Percentiles rank a stretch among this genome's conserved stretches.
phyloP scores from a whole-genome alignment of 371 early-diverging fungal species.

The Batkoa obscura region DNA sequence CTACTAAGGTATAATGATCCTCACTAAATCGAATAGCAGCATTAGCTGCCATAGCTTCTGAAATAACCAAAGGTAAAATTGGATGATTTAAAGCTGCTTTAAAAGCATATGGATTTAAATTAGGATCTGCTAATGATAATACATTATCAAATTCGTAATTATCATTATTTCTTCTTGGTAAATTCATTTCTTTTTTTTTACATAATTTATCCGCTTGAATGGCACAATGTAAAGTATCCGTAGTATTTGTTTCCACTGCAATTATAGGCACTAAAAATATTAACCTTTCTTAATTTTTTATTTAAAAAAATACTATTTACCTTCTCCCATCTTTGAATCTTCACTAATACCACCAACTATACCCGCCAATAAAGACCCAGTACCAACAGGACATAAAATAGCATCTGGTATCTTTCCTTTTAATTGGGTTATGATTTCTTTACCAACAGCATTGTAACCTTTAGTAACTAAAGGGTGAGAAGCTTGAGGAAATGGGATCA shows the following conservation, averaged over 20 bases:
- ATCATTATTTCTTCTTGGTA: background rate
- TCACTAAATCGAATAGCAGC: background rate
- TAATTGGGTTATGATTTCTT: no score
- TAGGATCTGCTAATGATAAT: background rate
- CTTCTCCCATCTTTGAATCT: no score
- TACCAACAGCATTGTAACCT: no score
- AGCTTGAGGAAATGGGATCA: no score
- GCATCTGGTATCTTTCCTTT: no score
- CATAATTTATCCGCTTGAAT: background rate
- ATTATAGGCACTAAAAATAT: background rate
- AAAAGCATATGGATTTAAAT: background rate
- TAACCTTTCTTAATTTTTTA: no score
- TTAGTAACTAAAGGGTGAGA: no score
- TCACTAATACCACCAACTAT: no score
- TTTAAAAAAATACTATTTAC: no score
- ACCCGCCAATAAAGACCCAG: no score
- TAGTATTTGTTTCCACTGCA: background rate
- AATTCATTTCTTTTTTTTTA: background rate
- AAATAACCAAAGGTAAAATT: background rate
- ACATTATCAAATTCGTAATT: background rate
- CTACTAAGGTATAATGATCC: background rate
- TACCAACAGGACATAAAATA: no score
- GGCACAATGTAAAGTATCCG: background rate
- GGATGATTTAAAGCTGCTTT: background rate
- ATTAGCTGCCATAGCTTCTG: background rate